Percentiles rank a stretch among this genome's conserved stretches.
Evolutionary conservation across 768 basidiomycete genomes (phyloP).

Genomic region (Termitomyces bulborhizus): DNA sequence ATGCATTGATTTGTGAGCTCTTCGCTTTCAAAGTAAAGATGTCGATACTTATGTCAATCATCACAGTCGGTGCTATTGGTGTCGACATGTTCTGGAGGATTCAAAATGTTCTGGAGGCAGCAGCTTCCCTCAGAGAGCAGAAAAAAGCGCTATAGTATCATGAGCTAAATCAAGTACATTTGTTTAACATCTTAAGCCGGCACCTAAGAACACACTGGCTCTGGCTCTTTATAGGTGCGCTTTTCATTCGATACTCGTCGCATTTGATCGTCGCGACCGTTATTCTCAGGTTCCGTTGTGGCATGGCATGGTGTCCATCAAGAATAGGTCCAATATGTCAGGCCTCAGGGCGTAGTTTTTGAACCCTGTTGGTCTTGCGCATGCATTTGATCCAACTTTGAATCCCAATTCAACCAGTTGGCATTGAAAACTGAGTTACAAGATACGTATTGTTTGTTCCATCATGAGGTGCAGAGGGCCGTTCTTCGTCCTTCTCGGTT

Average conservation of each 20-base stretch:
- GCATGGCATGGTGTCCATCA: background rate
- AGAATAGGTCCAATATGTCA: too few species aligned
- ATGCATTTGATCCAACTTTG: background rate
- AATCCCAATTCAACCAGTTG: background rate
- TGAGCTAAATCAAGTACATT: background rate
- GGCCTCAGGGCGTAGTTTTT: background rate
- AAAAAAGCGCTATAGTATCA: slow-evolving; percentile 3
- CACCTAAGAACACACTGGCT: background rate
- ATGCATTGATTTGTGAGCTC: slow-evolving; percentile 12
- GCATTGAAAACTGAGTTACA: background rate
- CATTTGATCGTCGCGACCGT: background rate
- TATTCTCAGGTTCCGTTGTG: background rate
- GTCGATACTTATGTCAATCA: background rate
- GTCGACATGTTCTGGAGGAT: slow-evolving; percentile 18
- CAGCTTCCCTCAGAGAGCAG: background rate
- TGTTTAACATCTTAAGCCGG: background rate
- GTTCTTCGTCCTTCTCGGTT: background rate
- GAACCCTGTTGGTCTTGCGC: background rate
- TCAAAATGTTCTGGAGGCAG: slow-evolving; percentile 9
- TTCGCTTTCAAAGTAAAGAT: background rate
- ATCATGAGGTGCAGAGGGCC: too few species aligned
- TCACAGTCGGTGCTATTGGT: slow-evolving; percentile 14
- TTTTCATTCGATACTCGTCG: background rate
- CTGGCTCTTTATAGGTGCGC: background rate
- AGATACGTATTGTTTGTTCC: background rate